Conservation (phyloP, 106 monocot species). For the Alisma plantagoaquatica region DNA sequence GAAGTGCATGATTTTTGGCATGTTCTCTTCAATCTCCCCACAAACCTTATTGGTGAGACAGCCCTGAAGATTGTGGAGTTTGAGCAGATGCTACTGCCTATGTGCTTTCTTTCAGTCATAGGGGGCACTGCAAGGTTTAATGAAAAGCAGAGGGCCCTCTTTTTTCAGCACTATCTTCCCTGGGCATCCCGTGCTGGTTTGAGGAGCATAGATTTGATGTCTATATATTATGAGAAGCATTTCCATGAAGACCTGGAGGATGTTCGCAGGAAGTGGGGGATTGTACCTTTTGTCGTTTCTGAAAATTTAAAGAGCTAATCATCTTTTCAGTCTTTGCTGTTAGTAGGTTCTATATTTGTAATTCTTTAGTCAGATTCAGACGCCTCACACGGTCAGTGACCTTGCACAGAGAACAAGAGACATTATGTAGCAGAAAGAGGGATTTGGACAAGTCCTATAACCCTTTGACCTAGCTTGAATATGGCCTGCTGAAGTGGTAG, state of each 20-base stretch:
- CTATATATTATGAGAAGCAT: conserved; percentile 82
- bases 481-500: no score
- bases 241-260: conserved; percentile 62
- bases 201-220: conserved; percentile 62
- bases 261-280: conserved; percentile 60
- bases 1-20: conserved; percentile 98
- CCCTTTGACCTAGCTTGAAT: no score
- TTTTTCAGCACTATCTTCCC: conserved; percentile 67
- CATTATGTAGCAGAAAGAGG: no score
- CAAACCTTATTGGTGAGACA: conserved; percentile 79
- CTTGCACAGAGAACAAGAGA: no score
- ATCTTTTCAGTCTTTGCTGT: no score
- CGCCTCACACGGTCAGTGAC: no score
- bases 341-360: no score
- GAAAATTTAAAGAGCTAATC: no score
- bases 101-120: conserved; percentile 80
- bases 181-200: conserved; percentile 70
- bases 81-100: conserved; percentile 88
- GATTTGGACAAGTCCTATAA: no score
- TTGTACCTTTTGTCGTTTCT: conserved; percentile 42
- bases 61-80: conserved; percentile 88
- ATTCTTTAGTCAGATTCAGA: no score
- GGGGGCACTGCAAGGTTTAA: conserved; percentile 82
- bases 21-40: conserved; percentile 73
- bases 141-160: conserved; percentile 58